These are phyloP conservation scores for Collybia nuda DNA, from an alignment of 768 basidiomycete species.

Conservation along the genomic window DNA sequence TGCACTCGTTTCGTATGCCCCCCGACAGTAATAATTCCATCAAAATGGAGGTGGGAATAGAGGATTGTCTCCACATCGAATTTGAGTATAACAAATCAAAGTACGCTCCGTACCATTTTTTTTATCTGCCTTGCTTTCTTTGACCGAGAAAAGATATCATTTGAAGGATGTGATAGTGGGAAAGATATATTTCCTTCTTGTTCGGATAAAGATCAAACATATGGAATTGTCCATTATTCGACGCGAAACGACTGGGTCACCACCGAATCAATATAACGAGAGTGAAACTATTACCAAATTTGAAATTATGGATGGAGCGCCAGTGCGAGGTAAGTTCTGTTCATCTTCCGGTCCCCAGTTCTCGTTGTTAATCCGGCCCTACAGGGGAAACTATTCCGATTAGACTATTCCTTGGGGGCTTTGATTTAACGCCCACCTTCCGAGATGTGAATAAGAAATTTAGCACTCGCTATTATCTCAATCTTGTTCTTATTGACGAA, in stretches of 20 bases:
- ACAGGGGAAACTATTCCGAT: constrained; percentile 98
- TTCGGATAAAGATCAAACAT: constrained; percentile 99
- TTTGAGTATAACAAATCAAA: constrained; percentile 99
- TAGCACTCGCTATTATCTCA: constrained; percentile 94
- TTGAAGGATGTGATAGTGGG: constrained; percentile 99
- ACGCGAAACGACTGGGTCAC: constrained; percentile 93
- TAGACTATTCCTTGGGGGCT: constrained; percentile 94
- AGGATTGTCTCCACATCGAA: constrained; percentile 98
- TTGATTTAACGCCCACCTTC: constrained; percentile 98
- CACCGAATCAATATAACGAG: constrained; percentile 99
- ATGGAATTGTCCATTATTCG: constrained; percentile 99
- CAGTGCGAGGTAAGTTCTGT: constrained; percentile 74
- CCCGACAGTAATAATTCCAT: constrained; percentile 97
- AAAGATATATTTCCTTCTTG: constrained; percentile 98
- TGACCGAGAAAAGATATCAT: constrained; percentile 70
- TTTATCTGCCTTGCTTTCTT: background rate
- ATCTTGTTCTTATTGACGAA: constrained; percentile 95
- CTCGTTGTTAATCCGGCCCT: background rate
- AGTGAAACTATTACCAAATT: constrained; percentile 99
- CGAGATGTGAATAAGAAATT: constrained; percentile 99
- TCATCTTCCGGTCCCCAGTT: background rate
- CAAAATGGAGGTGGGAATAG: constrained; percentile 99
- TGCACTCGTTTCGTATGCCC: constrained; percentile 98
- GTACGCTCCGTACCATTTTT: constrained; percentile 43
- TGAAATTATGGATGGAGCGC: constrained; percentile 98